These are phyloP conservation scores for Thymus quinquecostatus DNA, from an alignment of 257 asterid species.

Conservation along the genomic window DNA sequence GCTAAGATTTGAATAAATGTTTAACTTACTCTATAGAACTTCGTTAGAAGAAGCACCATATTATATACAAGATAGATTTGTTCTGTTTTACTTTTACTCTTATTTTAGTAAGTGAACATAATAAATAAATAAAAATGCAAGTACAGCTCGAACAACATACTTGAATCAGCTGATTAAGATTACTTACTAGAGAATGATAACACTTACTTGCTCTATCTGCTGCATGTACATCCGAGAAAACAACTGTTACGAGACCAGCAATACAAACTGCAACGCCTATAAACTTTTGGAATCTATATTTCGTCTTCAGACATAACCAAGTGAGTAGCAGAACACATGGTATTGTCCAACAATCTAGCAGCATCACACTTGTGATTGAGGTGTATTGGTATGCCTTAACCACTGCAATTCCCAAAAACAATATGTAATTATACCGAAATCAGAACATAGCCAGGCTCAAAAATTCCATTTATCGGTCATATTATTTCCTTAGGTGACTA, in stretches of 20 bases:
- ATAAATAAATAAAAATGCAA: background rate
- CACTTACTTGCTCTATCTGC: conserved; percentile 74
- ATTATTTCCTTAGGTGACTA: background rate
- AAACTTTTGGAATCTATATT: conserved; percentile 62
- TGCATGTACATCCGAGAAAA: conserved; percentile 88
- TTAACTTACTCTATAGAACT: background rate
- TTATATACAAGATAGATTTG: background rate
- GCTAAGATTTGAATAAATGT: too few species aligned
- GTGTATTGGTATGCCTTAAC: conserved; percentile 98
- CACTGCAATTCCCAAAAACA: conserved; percentile 52
- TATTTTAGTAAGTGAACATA: background rate
- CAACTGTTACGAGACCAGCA: conserved; percentile 78
- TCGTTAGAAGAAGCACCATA: background rate
- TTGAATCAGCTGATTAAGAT: background rate
- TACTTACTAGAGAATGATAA: background rate
- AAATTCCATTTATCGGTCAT: background rate
- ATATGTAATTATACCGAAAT: conserved; percentile 1
- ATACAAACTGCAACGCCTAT: conserved; percentile 68
- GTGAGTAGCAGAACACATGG: conserved; percentile 89
- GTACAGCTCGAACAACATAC: background rate
- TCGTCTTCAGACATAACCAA: conserved; percentile 85
- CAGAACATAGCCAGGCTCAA: background rate
- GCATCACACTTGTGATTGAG: conserved; percentile 92
- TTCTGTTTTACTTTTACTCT: background rate
- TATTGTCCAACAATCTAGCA: conserved; percentile 96